Conservation (phyloP, 768 basidiomycete species). For the Chalciporus chontae region DNA sequence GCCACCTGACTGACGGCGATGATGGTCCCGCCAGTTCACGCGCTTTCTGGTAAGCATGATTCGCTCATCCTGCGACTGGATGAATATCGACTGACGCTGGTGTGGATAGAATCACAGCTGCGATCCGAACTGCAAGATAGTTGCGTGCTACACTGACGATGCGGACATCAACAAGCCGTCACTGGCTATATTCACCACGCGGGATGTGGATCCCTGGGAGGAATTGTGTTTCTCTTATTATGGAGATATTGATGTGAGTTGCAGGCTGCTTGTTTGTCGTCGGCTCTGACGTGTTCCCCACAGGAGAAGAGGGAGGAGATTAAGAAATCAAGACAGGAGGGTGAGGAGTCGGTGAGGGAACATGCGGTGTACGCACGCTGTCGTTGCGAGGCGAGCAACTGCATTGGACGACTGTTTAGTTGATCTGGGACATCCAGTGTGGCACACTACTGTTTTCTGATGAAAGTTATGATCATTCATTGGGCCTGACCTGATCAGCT, state of each 20-base stretch:
- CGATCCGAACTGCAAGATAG: constrained; percentile 75
- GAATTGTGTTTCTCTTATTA: constrained; percentile 78
- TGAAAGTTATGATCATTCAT: too few relatives aligned
- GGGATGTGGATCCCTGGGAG: constrained; percentile 60
- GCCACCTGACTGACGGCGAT: background rate
- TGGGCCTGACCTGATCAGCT: too few relatives aligned
- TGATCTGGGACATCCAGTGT: constrained; percentile 7
- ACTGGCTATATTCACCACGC: constrained; percentile 60
- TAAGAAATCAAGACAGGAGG: background rate
- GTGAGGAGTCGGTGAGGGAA: constrained; percentile 13
- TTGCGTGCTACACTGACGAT: constrained; percentile 78
- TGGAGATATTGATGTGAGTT: constrained; percentile 48
- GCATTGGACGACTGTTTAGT: constrained; percentile 39
- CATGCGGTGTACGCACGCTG: constrained; percentile 49
- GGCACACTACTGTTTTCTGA: too few relatives aligned
- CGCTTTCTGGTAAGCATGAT: constrained; percentile 62
- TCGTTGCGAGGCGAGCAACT: constrained; percentile 49
- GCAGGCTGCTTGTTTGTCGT: background rate
- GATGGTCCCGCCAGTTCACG: constrained; percentile 61
- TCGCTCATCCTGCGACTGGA: background rate
- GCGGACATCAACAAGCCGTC: constrained; percentile 66
- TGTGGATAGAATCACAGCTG: constrained; percentile 80
- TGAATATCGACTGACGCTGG: background rate
- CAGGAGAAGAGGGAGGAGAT: constrained; percentile 26
- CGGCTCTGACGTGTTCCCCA: background rate